A percentile compares a stretch with the other conserved stretches of the same genome.
These are phyloP conservation scores for Penicillium hesseltinei DNA, from an alignment of 2,329 filamentous ascomycete genomes.

Conservation along the genomic window DNA sequence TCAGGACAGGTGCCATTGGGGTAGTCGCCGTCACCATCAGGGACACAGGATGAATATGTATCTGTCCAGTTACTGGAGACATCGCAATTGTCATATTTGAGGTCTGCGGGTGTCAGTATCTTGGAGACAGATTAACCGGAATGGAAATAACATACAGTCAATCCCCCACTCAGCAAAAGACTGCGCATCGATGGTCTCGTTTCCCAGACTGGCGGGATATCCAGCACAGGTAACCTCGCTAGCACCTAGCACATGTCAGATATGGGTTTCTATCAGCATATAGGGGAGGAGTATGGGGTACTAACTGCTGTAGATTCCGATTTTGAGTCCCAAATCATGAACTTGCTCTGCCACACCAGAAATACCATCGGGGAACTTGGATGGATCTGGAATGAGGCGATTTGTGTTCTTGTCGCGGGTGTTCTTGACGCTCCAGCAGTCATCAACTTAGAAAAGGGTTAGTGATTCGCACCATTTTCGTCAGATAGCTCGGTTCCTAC, in stretches of 20 bases:
- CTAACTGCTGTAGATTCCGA: conserved; percentile 61
- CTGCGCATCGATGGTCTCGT: conserved; percentile 58
- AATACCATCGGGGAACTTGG: conserved; percentile 60
- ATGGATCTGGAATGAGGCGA: conserved; percentile 48
- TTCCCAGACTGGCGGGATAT: conserved; percentile 57
- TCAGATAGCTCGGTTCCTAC: conserved; percentile 49
- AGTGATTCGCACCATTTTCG: conserved; percentile 4
- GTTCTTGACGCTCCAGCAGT: conserved; percentile 57
- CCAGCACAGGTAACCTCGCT: conserved; percentile 52
- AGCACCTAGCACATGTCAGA: conserved; percentile 23
- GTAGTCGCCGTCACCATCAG: conserved; percentile 35
- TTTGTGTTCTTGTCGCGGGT: conserved; percentile 44
- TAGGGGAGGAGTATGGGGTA: background rate
- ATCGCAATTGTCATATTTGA: conserved; percentile 60
- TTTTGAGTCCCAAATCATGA: conserved; percentile 58
- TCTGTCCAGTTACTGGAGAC: conserved; percentile 42
- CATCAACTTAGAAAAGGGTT: conserved; percentile 47
- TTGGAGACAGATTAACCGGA: background rate
- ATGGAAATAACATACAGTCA: conserved; percentile 42
- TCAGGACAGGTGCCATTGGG: conserved; percentile 45
- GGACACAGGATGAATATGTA: conserved; percentile 41
- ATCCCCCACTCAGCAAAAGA: conserved; percentile 60
- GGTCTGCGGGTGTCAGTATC: conserved; percentile 34
- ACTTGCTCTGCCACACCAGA: conserved; percentile 53
- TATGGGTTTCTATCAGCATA: rapidly evolving